phyloP scores from a whole-genome alignment of 768 basidiomycete genomes.

The Mycena crocata region DNA sequence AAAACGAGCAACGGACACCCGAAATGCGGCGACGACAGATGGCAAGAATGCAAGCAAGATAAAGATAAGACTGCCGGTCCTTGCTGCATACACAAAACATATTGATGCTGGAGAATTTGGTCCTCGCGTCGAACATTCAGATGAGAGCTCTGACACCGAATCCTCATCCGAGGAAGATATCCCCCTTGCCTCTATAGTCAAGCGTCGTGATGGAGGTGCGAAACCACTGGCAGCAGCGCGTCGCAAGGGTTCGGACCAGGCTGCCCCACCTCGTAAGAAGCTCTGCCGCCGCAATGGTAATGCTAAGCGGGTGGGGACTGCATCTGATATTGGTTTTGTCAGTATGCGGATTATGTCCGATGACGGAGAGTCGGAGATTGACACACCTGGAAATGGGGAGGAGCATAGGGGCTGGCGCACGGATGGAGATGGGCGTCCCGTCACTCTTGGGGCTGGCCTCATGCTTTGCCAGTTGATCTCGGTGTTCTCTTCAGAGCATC shows the following conservation, averaged over 20 bases:
- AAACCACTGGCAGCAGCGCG: too few species aligned
- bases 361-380: neutral
- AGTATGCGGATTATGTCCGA: neutral
- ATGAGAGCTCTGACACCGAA: too few species aligned
- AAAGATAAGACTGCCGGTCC: too few species aligned
- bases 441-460: neutral
- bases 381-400: neutral
- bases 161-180: too few species aligned
- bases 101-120: too few species aligned
- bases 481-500: neutral
- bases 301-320: neutral
- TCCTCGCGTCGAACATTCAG: too few species aligned
- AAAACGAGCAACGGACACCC: too few species aligned
- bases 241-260: neutral
- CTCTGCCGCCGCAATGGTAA: neutral
- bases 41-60: too few species aligned
- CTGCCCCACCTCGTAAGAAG: neutral
- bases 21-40: too few species aligned
- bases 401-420: neutral
- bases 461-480: neutral
- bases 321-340: neutral
- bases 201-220: too few species aligned
- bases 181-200: too few species aligned
- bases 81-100: too few species aligned
- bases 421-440: neutral